Base-by-base conservation (phyloP, 306 rosid species). In the Lathyrus aphaca region DNA sequence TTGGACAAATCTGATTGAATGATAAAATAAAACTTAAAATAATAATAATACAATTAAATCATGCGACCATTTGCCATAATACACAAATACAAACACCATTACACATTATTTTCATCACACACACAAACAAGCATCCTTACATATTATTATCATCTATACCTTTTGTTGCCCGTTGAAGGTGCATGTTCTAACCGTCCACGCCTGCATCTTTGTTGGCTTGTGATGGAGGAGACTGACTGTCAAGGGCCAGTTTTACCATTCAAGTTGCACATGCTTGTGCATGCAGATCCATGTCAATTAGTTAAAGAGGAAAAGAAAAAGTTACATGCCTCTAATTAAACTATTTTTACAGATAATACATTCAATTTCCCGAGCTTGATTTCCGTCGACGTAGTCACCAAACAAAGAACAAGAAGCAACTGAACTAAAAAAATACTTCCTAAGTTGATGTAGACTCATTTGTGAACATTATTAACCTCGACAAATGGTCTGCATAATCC, bases 401-500 rank as follows among this genome's bases (percentile, higher is more conserved):
- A 46, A 62, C 45, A 44, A 30, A 37, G 19, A 45, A 60, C 29
- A 53, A 27, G 49, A 37, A 38, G 15, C 45, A 44, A 19, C 32
- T 15, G 37, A 69, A 62, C 49, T 68, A 74, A 71, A 79, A 74
- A 74, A 74, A 44, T 8, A 68, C 81, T 17, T 64, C 75, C 81
- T 40, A 75, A 17, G 71, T 49, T 67, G 68, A 62, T 10, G 64
- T 30, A 11, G 78, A 71, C 81, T 73, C 66, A 35, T 39, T 57
- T 42, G 25, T 73, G 38, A 73, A 72, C 56, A 69, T 74, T 56
- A 71, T 80, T 71, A 30, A 77, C 74, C 61, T 55, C 76, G 76
- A 78, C 84, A 71, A 61, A 81, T 76, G 67, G 14, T 76, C 77
- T 69, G 78, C 82, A 66, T 46, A 68, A 81, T 54, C 81, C 74